Evolutionary conservation across 2,329 filamentous ascomycete genomes (phyloP).

Genomic region (Torrubiella hemipterigena): DNA sequence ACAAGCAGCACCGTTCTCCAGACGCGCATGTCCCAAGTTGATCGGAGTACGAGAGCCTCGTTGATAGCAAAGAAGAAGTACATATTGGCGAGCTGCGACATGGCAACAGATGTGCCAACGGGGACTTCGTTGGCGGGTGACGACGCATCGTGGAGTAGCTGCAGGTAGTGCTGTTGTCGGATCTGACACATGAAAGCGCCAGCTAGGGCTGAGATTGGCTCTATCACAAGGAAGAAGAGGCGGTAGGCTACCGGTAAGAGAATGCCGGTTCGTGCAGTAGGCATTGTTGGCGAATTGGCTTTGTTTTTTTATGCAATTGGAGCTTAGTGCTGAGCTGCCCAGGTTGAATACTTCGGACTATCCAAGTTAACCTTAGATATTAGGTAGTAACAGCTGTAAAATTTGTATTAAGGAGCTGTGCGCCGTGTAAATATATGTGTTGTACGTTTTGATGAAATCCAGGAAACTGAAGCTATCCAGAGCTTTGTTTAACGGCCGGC

Average conservation of each 20-base stretch:
- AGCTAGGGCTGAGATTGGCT: constrained; percentile 42
- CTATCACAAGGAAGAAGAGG: constrained; percentile 64
- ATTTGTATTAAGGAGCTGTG: no score
- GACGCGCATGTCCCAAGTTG: constrained; percentile 54
- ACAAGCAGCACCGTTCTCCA: constrained; percentile 58
- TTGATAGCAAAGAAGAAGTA: constrained; percentile 69
- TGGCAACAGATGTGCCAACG: constrained; percentile 49
- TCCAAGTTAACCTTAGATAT: no score
- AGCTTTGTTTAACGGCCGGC: no score
- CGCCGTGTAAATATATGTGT: no score
- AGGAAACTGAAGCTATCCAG: no score
- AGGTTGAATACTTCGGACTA: no score
- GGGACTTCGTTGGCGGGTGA: constrained; percentile 34
- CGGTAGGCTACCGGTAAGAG: constrained; percentile 50
- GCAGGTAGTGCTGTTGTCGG: constrained; percentile 44
- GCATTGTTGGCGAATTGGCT: no score
- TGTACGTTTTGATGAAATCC: no score
- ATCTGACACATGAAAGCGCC: constrained; percentile 41
- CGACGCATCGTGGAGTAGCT: constrained; percentile 46
- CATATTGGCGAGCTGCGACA: constrained; percentile 67
- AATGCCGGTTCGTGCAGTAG: no score
- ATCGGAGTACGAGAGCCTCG: constrained; percentile 63
- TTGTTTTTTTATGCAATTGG: no score
- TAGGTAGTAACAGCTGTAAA: no score
- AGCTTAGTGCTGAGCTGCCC: no score